Conservation (phyloP, 331 rosid genomes). For the Malus hybrid region DNA sequence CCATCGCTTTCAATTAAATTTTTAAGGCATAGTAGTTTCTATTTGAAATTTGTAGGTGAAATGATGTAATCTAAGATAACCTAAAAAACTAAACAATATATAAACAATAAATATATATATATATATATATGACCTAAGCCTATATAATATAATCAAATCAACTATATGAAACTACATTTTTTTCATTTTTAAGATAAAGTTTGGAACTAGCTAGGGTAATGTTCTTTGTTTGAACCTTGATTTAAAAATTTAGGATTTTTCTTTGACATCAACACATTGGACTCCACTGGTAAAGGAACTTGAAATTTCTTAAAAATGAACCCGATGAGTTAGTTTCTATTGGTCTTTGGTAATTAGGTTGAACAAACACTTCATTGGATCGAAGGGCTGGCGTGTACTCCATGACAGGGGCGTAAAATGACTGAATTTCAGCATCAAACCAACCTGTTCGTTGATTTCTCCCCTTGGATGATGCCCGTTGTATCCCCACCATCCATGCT, state of each 20-base stretch:
- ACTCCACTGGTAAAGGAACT: not conserved
- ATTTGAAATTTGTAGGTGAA: no score
- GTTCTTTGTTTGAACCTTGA: not conserved
- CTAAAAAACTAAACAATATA: not conserved
- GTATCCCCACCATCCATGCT: constrained; percentile 41
- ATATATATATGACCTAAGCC: not conserved
- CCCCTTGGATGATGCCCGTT: constrained; percentile 26
- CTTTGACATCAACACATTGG: not conserved
- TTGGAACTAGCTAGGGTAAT: no score
- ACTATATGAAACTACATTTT: not conserved
- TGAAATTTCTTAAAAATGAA: not conserved
- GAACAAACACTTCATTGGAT: constrained; percentile 1
- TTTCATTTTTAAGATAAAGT: no score
- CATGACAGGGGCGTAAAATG: constrained; percentile 20
- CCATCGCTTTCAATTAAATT: not conserved
- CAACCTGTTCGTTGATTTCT: constrained; percentile 33
- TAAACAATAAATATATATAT: no score
- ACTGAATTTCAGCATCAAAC: constrained; percentile 21
- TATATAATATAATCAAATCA: not conserved
- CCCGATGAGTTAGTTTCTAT: not conserved
- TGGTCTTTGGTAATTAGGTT: constrained; percentile 25
- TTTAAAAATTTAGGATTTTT: not conserved
- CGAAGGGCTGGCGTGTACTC: constrained; percentile 34
- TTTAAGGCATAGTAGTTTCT: not conserved
- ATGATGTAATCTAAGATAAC: not conserved